Base-by-base conservation (phyloP, 805 yeast genomes). In the Cyberlindnera misumaiensis region DNA sequence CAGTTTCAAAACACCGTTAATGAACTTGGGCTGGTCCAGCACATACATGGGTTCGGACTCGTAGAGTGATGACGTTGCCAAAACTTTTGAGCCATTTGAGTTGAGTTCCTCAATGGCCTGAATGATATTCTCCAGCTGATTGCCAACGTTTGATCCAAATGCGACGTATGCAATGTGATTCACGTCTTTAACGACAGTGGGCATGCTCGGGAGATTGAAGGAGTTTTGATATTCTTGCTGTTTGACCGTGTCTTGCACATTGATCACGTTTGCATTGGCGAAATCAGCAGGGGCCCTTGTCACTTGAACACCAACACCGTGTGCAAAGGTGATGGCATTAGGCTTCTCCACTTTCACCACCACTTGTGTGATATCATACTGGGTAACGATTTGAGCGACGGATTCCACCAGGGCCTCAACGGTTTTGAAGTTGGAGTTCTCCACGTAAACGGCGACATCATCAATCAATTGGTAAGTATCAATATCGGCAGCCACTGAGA, bases 21-120 rank as follows among this genome's bases (percentile, higher is more conserved):
- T 64, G 53, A 93, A 93, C 50, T 77, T 79, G 3, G 77, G 71
- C 61, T 93, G 99, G 40, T 87, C 84, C 27, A 70, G 59, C 45
- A 71, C 77, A 59, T 88, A 93, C 97, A 93, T 90, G 29, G 99
- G 97, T 50, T 81, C 85, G 15, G 96, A 85, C 42, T 82, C 77
- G 58, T 86, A 93, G 39, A 90, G 62, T 0, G 94, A 76, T 0
- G 97, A 89, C 0, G 90, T 74, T 3, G 72, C 65, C 3, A 68
- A 42, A 0, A 93, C 72, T 11, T 59, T 48, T 2, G 64, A 51
- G 13, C 60, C 47, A 0, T 56, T 53, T 4, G 58, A 34, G 25
- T 59, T 54, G 12, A 85, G 61, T 34, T 70, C 64, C 0, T 59
- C 58, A 6, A 85, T 56, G 0, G 96, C 82, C 12, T 47, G 47